These are phyloP conservation scores for Backusella circina DNA, from an alignment of 192 early-diverging fungal genomes.

Conservation along the genomic window DNA sequence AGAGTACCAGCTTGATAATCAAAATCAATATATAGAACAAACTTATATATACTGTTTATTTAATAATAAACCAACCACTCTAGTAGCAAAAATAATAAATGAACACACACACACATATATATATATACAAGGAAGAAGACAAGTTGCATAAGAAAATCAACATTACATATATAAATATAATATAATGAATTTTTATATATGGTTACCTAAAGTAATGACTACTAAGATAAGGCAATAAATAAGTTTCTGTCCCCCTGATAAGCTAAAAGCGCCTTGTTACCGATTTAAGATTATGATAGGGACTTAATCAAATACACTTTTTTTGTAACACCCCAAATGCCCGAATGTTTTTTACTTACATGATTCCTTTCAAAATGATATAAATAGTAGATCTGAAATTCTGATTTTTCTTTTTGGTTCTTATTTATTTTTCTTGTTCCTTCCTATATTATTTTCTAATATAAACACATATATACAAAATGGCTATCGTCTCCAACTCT, in stretches of 20 bases:
- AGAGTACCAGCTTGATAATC: not conserved
- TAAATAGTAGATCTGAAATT: not conserved
- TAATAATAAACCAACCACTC: too few species aligned
- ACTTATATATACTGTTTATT: too few species aligned
- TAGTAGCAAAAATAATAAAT: not conserved
- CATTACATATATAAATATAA: not conserved
- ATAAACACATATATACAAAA: not conserved
- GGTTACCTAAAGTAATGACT: slow-evolving; percentile 1
- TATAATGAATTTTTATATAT: not conserved
- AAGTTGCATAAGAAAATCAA: not conserved
- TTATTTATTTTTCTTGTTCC: not conserved
- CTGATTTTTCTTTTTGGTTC: not conserved
- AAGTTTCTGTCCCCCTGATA: not conserved
- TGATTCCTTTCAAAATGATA: not conserved
- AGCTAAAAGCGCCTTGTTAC: not conserved
- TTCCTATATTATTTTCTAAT: not conserved
- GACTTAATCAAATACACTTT: not conserved
- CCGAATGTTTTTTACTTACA: not conserved
- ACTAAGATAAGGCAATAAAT: not conserved
- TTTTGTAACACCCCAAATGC: not conserved
- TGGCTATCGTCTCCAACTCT: slow-evolving; percentile 31
- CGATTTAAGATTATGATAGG: slow-evolving; percentile 5
- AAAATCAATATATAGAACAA: not conserved
- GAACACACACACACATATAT: not conserved
- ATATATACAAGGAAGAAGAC: not conserved